Base-by-base conservation (phyloP, 495 filamentous ascomycete genomes). In the Daldinia grandis region DNA sequence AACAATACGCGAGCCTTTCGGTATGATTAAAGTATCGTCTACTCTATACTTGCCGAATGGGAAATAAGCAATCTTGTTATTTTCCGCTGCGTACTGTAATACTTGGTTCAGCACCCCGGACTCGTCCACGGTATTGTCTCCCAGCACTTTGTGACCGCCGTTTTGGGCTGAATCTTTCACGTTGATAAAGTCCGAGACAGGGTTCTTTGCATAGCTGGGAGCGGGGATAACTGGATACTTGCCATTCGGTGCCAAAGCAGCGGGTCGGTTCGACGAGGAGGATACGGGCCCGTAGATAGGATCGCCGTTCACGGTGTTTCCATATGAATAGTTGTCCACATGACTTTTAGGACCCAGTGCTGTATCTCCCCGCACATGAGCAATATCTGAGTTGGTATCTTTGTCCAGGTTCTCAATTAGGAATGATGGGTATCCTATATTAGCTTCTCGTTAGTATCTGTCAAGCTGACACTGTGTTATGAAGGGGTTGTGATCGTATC, bases 281-380 rank as follows among this genome's bases (percentile, higher is more conserved):
- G 86, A 71, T 0, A 85, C 83, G 1, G 77, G 66, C 9, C 85
- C 83, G 72, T 92, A 92, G 10, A 89, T 82, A 2, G 85, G 83
- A 74, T 87, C 87, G 12, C 84, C 81, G 17, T 84, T 85, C 15
- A 91, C 73, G 2, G 88, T 90, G 66, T 92, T 90, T 25, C 62
- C 81, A 40, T 79, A 82, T 6, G 79, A 69, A 50, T 76, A 78
- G 21, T 77, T 81, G 5, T 73, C 60, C 5, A 82, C 59, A 51
- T 77, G 69, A 6, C 57, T 55, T 28, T 59, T 62, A 24, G 72
- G 30, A 4, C 71, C 70, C 9, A 81, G 64, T 25, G 69, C 55
- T 6, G 73, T 78, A 8, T 37, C 61, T 5, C 72, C 74, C 0
- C 74, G 78, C 0, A 74, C 79, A 50, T 78, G 62, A 4, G 75